Evolutionary conservation across 805 yeast species (phyloP).

Genomic region (Zygotorulaspora chibaensis): DNA sequence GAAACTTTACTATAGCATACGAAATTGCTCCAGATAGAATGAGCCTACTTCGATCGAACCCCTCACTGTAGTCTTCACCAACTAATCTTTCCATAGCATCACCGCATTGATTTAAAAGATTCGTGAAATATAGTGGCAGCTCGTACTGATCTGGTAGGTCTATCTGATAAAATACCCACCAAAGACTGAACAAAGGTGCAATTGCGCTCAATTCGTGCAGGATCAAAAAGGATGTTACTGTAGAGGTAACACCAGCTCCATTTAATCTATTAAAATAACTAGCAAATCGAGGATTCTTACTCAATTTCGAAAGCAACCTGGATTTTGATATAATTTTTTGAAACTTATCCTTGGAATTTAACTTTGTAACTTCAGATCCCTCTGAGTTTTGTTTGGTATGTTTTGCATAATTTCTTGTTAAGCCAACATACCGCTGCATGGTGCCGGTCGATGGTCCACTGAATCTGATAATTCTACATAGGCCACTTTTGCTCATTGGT

Average conservation of each 20-base stretch:
- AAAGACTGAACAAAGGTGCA: constrained; percentile 60
- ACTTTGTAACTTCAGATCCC: neutral
- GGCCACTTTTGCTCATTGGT: neutral
- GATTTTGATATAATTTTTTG: constrained; percentile 28
- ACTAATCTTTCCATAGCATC: constrained; percentile 52
- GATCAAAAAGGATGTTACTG: constrained; percentile 56
- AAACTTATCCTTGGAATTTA: constrained; percentile 14
- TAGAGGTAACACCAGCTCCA: constrained; percentile 30
- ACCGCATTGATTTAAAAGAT: constrained; percentile 53
- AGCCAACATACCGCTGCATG: neutral
- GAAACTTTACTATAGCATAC: constrained; percentile 59
- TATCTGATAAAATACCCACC: constrained; percentile 60
- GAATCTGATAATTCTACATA: neutral
- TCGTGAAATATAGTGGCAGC: constrained; percentile 23
- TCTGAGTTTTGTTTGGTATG: neutral
- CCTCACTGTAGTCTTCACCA: constrained; percentile 32
- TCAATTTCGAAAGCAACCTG: constrained; percentile 23
- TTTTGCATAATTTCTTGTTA: constrained; percentile 5
- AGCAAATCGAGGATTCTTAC: constrained; percentile 25
- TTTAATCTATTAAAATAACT: constrained; percentile 27
- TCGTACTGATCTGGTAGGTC: constrained; percentile 35
- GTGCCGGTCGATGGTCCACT: neutral
- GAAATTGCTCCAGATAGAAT: constrained; percentile 73
- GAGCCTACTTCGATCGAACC: constrained; percentile 46
- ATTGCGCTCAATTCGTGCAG: constrained; percentile 76